Evolutionary conservation across 768 basidiomycete genomes (phyloP).

Genomic region (Naganishia friedmannii): DNA sequence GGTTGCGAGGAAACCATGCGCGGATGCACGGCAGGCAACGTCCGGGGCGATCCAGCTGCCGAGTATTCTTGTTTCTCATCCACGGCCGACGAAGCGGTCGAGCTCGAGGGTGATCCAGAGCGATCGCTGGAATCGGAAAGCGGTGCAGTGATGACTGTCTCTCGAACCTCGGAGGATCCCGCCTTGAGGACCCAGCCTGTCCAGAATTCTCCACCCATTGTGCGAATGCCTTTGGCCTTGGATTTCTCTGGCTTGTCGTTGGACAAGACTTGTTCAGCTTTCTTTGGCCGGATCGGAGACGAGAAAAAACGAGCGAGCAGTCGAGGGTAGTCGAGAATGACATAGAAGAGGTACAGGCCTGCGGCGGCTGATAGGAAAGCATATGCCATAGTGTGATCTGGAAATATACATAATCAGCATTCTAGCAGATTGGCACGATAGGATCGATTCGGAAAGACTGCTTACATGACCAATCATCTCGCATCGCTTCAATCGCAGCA

Average conservation of each 20-base stretch:
- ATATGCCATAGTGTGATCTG: conserved; percentile 32
- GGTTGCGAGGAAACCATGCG: background rate
- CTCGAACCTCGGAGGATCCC: background rate
- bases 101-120: background rate
- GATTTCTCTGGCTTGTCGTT: background rate
- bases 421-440: background rate
- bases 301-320: conserved; percentile 47
- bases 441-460: background rate
- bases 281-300: conserved; percentile 30
- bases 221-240: background rate
- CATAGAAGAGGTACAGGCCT: conserved; percentile 37
- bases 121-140: background rate
- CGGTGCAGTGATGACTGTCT: background rate
- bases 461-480: conserved; percentile 21
- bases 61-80: conserved; percentile 1
- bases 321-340: conserved; percentile 41
- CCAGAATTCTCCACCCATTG: conserved; percentile 35
- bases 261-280: background rate
- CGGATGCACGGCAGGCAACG: background rate
- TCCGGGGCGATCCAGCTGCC: background rate
- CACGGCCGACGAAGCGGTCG: background rate
- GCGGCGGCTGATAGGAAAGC: conserved; percentile 38
- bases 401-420: background rate
- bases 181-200: conserved; percentile 36
- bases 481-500: background rate